Conservation (phyloP, 208 protist species). For the Porcisia deanei region DNA sequence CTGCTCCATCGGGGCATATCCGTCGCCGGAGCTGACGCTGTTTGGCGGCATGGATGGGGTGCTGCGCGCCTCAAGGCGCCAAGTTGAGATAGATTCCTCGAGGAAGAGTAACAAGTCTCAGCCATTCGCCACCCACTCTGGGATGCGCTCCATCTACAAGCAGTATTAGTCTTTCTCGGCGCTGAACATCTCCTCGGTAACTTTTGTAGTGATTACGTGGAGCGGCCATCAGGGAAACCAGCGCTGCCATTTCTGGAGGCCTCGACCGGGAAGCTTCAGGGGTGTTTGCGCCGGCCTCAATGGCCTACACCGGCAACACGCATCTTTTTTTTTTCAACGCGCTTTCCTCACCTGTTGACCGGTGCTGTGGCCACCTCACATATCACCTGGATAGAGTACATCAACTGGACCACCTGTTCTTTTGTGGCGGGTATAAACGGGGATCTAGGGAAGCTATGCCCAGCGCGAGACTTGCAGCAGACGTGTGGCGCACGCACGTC, state of each 20-base stretch:
- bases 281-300: neutral
- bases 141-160: constrained; percentile 43
- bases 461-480: neutral
- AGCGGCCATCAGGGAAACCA: neutral
- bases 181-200: neutral
- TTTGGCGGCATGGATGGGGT: constrained; percentile 70
- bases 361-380: constrained; percentile 1
- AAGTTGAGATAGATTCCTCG: constrained; percentile 23
- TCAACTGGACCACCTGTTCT: neutral
- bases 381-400: neutral
- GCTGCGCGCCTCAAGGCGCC: constrained; percentile 68
- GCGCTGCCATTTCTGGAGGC: neutral
- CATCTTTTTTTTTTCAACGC: neutral
- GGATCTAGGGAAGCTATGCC: neutral
- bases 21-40: constrained; percentile 40
- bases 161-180: constrained; percentile 34
- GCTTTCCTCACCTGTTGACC: neutral
- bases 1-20: constrained; percentile 43
- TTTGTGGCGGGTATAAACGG: neutral
- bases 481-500: no score
- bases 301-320: neutral
- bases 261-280: neutral
- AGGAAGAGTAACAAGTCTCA: constrained; percentile 24
- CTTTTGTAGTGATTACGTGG: neutral
- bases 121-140: constrained; percentile 15